Evolutionary conservation across 805 yeast genomes (phyloP).

Genomic region (Clavispora phyllophila): DNA sequence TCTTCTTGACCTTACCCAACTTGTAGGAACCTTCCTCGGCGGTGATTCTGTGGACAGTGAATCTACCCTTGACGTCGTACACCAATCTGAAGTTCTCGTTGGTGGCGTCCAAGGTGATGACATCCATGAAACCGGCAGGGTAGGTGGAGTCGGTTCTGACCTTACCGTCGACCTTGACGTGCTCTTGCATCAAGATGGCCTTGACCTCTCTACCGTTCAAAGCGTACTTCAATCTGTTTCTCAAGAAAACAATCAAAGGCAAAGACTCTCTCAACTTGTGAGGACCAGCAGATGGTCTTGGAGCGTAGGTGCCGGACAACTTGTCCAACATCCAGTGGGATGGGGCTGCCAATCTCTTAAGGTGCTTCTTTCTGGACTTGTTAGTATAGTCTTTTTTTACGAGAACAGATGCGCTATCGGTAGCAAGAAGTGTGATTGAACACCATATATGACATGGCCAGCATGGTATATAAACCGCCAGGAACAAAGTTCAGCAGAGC

Average conservation of each 20-base stretch:
- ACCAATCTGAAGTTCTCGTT: slow-evolving; percentile 99
- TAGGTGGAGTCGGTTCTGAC: slow-evolving; percentile 97
- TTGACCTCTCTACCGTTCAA: slow-evolving; percentile 98
- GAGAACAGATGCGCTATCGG: neutral
- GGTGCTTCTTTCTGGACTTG: slow-evolving; percentile 83
- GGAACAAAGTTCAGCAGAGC: neutral
- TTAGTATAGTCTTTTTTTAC: slow-evolving; percentile 19
- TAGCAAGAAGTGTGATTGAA: neutral
- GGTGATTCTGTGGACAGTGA: slow-evolving; percentile 98
- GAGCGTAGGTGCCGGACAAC: slow-evolving; percentile 98
- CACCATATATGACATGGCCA: neutral
- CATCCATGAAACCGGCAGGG: slow-evolving; percentile 99
- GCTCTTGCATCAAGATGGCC: slow-evolving; percentile 97
- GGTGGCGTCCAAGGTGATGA: slow-evolving; percentile 94
- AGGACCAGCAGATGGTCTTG: slow-evolving; percentile 99
- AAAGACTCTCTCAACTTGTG: slow-evolving; percentile 98
- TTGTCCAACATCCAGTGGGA: slow-evolving; percentile 99
- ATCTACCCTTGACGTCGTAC: slow-evolving; percentile 98
- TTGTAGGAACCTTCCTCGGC: slow-evolving; percentile 98
- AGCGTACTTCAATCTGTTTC: slow-evolving; percentile 99
- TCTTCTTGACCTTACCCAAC: slow-evolving; percentile 97
- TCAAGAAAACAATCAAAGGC: slow-evolving; percentile 92
- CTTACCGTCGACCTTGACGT: slow-evolving; percentile 97
- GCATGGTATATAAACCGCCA: too few relatives aligned
- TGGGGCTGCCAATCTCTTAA: slow-evolving; percentile 99